Evolutionary conservation across 768 basidiomycete species (phyloP).

Genomic region (Mycena alexandri): DNA sequence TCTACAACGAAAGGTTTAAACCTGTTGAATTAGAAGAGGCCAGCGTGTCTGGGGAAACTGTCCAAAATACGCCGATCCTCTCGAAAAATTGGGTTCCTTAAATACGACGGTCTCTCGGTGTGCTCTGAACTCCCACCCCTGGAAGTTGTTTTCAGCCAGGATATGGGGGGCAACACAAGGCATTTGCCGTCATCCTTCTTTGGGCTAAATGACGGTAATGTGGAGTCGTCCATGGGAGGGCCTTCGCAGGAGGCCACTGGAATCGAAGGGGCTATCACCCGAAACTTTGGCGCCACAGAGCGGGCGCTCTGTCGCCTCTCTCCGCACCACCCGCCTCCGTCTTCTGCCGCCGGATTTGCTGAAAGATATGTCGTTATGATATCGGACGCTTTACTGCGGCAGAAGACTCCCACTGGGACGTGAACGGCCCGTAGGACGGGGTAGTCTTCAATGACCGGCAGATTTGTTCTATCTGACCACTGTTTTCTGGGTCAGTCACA

Average conservation of each 20-base stretch:
- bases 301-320: not conserved
- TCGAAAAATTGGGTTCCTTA: constrained; percentile 7
- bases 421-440: constrained; percentile 60
- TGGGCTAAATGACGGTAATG: constrained; percentile 20
- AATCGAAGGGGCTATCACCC: not conserved
- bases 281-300: not conserved
- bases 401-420: constrained; percentile 64
- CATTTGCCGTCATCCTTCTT: not conserved
- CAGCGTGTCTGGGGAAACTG: constrained; percentile 20
- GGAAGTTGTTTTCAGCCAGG: constrained; percentile 5
- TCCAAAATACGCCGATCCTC: constrained; percentile 34
- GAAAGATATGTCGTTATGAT: constrained; percentile 3
- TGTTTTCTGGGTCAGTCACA: constrained; percentile 36
- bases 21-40: too few species aligned
- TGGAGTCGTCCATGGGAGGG: not conserved
- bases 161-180: constrained; percentile 16
- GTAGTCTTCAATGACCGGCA: constrained; percentile 67
- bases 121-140: not conserved
- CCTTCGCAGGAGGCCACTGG: not conserved
- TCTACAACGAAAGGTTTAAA: too few species aligned
- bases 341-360: not conserved
- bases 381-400: constrained; percentile 58
- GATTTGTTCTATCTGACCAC: constrained; percentile 61
- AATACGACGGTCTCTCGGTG: not conserved
- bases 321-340: not conserved